phyloP scores from a whole-genome alignment of 176 grass and related monocot genomes.

The Carex myosuroides region DNA sequence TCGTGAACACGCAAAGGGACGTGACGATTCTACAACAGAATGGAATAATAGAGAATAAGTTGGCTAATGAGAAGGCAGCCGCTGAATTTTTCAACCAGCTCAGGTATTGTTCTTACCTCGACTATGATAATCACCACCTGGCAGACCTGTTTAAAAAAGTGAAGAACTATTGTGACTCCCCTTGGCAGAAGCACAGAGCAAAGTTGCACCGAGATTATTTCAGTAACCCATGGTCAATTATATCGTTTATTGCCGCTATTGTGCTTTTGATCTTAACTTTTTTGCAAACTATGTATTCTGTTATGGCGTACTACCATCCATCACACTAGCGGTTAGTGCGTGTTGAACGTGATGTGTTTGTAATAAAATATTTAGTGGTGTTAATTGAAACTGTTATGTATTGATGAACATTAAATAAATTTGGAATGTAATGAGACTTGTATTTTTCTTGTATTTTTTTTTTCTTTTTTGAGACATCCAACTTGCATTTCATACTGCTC shows the following conservation, averaged over 20 bases:
- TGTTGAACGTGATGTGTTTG: background rate
- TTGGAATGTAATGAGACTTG: too few relatives aligned
- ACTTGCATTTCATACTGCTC: background rate
- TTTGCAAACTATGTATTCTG: background rate
- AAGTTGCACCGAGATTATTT: conserved; percentile 21
- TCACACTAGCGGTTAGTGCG: background rate
- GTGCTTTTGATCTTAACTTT: conserved; percentile 7
- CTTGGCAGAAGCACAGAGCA: conserved; percentile 17
- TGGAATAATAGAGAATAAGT: conserved; percentile 23
- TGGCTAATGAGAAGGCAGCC: background rate
- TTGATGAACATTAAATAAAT: too few relatives aligned
- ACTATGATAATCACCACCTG: conserved; percentile 14
- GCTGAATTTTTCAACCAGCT: conserved; percentile 16
- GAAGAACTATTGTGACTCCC: conserved; percentile 22
- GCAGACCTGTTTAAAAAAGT: background rate
- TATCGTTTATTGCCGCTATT: conserved; percentile 2
- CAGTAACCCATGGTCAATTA: conserved; percentile 13
- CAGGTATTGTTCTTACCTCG: background rate
- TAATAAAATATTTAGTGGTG: background rate
- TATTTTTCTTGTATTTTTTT: background rate
- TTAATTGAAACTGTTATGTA: background rate
- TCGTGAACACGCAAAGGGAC: conserved; percentile 1
- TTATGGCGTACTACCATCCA: background rate
- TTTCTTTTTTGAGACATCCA: background rate
- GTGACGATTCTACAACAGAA: conserved; percentile 11